phyloP scores from a whole-genome alignment of 345 rosid genomes.

The Geranium rotundifolium region DNA sequence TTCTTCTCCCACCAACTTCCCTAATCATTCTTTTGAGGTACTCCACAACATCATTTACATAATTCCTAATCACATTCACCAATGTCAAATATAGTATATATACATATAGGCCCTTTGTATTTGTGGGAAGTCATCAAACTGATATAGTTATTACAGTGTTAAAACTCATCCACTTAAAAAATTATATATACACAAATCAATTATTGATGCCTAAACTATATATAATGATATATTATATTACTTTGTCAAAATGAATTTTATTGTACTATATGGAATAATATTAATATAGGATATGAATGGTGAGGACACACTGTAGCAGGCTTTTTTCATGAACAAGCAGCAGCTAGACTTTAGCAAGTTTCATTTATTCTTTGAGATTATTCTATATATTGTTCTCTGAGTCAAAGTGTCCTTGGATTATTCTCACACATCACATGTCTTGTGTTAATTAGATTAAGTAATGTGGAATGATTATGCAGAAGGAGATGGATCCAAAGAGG shows the following conservation, averaged over 20 bases:
- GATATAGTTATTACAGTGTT: too few relatives aligned
- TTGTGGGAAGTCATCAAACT: too few relatives aligned
- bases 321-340: neutral
- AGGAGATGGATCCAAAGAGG: conserved; percentile 57
- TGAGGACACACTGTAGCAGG: neutral
- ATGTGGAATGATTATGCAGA: conserved; percentile 25
- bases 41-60: too few relatives aligned
- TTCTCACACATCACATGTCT: neutral
- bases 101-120: too few relatives aligned
- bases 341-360: neutral
- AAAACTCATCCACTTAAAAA: too few relatives aligned
- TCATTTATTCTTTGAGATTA: neutral
- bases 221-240: too few relatives aligned
- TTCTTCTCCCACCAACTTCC: neutral
- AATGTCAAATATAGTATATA: too few relatives aligned
- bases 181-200: too few relatives aligned
- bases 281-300: neutral
- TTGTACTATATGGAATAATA: neutral
- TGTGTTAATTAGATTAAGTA: neutral
- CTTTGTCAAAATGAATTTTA: too few relatives aligned
- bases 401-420: neutral
- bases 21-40: neutral
- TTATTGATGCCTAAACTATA: too few relatives aligned
- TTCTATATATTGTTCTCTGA: neutral
- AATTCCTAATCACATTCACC: too few relatives aligned